Conservation (phyloP, 257 asterid genomes). For the Anisodus tanguticus region DNA sequence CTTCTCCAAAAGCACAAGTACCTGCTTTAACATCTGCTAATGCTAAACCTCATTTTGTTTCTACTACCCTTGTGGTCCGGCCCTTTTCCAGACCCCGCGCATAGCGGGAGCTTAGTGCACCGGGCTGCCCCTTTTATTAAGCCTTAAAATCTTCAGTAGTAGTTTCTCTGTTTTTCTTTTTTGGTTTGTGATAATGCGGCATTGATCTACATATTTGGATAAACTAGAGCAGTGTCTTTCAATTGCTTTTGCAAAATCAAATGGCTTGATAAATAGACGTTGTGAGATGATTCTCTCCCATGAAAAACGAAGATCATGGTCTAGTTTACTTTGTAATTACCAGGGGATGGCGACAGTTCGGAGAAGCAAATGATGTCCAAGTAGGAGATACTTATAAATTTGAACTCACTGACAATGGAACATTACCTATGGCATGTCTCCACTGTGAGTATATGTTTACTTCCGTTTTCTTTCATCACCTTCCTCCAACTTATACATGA, state of each 20-base stretch:
- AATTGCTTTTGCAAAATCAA: conserved; percentile 8
- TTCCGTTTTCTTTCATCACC: background rate
- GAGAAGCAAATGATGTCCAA: conserved; percentile 30
- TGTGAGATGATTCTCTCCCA: conserved; percentile 3
- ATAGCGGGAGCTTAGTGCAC: no score
- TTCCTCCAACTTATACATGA: no score
- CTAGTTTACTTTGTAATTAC: background rate
- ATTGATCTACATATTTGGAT: background rate
- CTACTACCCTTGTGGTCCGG: background rate
- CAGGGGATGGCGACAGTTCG: conserved; percentile 19
- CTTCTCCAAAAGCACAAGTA: conserved; percentile 3
- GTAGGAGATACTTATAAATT: conserved; percentile 34
- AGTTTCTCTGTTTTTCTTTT: background rate
- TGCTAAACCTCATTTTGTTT: background rate
- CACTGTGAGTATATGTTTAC: background rate
- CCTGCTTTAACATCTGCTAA: background rate
- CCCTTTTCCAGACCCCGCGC: no score
- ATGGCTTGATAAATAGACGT: conserved; percentile 12
- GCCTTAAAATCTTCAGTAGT: background rate
- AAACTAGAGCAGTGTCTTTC: conserved; percentile 10
- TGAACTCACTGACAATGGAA: conserved; percentile 30
- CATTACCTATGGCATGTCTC: conserved; percentile 5
- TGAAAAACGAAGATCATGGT: conserved; percentile 31
- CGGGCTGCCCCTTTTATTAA: background rate
- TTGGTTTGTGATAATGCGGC: background rate